Percentiles rank a stretch among this genome's conserved stretches.
Conservation (phyloP, 768 basidiomycete genomes). For the Chalciporus sphaerocephalus region DNA sequence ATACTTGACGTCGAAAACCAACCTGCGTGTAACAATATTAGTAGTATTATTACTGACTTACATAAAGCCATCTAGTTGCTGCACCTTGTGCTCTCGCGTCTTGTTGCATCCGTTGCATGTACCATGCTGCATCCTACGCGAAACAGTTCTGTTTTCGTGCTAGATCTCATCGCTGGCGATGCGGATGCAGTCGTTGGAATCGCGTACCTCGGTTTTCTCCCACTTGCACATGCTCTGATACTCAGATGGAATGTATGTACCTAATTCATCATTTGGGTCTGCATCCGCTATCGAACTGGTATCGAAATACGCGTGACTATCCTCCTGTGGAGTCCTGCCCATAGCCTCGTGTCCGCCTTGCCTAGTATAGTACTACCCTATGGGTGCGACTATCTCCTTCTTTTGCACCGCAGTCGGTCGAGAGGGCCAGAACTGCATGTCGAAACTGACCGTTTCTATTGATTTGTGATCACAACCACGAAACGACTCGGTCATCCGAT, state of each 20-base stretch:
- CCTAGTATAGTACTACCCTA: conserved; percentile 11
- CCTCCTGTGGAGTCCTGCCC: neutral
- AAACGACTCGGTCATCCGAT: neutral
- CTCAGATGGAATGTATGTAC: conserved; percentile 17
- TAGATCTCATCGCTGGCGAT: conserved; percentile 17
- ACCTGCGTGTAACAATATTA: conserved; percentile 32
- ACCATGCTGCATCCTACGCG: conserved; percentile 14
- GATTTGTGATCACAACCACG: neutral
- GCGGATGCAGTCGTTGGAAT: conserved; percentile 18
- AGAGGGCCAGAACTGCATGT: neutral
- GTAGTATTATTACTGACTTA: conserved; percentile 33
- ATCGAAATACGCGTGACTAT: conserved; percentile 11
- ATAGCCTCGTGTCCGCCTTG: conserved; percentile 10
- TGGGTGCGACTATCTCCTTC: conserved; percentile 8
- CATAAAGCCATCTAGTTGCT: conserved; percentile 29
- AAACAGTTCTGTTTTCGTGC: conserved; percentile 21
- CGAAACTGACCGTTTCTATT: neutral
- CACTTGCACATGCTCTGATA: conserved; percentile 11
- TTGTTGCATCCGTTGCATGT: conserved; percentile 32
- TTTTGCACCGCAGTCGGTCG: neutral
- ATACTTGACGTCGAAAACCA: conserved; percentile 18
- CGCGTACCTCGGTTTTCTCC: conserved; percentile 16
- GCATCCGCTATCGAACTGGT: conserved; percentile 16
- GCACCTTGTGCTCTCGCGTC: conserved; percentile 9
- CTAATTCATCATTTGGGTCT: conserved; percentile 24